Evolutionary conservation across 441 rosid species (phyloP).

Genomic region (Croton laevigatus): DNA sequence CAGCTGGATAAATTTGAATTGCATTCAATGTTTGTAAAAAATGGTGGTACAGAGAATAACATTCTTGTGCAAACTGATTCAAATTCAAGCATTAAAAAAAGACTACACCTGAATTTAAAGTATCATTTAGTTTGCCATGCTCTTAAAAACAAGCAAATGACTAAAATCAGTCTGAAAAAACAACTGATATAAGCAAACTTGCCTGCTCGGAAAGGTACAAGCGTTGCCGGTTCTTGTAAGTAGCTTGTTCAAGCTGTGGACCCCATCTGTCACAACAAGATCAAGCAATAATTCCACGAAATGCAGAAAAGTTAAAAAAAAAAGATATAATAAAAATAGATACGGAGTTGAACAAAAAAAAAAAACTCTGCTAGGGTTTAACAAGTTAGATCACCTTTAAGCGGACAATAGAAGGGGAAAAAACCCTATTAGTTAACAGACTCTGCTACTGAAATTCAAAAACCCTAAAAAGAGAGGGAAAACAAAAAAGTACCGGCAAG

Average conservation of each 20-base stretch:
- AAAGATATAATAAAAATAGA: background rate
- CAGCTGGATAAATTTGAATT: no score
- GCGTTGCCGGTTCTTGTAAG: constrained; percentile 96
- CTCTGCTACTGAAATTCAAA: background rate
- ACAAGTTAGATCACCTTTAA: background rate
- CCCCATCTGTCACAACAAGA: constrained; percentile 75
- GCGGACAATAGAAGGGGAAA: background rate
- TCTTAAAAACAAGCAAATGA: background rate
- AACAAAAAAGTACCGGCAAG: constrained; percentile 63
- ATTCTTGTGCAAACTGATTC: background rate
- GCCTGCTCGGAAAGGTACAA: constrained; percentile 99
- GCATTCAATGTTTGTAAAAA: no score
- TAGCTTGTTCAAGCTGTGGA: constrained; percentile 91
- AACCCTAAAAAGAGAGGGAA: constrained; percentile 22
- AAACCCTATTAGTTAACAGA: background rate
- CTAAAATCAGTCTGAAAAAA: background rate
- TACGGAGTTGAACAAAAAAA: background rate
- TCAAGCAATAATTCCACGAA: background rate
- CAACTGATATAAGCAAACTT: constrained; percentile 7
- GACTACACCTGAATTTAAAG: no score
- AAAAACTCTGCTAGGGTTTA: background rate
- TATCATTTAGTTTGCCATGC: background rate
- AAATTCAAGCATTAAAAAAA: background rate
- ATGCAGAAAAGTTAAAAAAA: background rate
- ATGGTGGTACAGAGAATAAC: background rate